A percentile compares a stretch with the other conserved stretches of the same genome.
phyloP scores from a whole-genome alignment of 2,329 filamentous ascomycete genomes.

The Paecilomyces niveus region DNA sequence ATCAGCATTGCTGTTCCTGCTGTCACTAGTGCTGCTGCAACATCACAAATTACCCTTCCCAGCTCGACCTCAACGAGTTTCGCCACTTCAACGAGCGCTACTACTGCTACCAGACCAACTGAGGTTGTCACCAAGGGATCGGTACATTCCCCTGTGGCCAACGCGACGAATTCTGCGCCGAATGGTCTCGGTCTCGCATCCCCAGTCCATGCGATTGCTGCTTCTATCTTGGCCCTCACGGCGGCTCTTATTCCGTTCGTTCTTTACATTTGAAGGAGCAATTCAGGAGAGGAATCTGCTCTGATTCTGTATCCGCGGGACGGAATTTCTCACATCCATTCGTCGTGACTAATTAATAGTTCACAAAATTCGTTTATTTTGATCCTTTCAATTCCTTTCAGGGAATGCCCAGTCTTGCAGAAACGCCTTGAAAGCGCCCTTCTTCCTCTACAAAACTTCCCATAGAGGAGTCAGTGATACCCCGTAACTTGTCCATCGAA shows the following conservation, averaged over 20 bases:
- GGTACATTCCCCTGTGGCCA: background rate
- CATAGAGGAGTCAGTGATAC: background rate
- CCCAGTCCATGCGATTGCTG: background rate
- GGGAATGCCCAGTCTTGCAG: background rate
- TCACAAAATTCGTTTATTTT: background rate
- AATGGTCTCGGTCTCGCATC: background rate
- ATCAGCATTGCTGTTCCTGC: background rate
- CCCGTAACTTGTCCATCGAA: background rate
- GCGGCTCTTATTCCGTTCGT: background rate
- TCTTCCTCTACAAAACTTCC: background rate
- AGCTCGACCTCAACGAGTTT: background rate
- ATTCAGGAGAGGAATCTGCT: background rate
- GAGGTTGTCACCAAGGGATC: background rate
- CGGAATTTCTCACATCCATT: background rate
- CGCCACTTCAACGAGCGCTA: background rate
- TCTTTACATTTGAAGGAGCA: background rate
- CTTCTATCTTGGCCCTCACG: background rate
- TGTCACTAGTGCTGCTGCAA: background rate
- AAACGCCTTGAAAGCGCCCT: background rate
- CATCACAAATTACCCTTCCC: background rate
- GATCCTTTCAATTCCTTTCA: background rate
- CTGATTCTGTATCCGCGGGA: background rate
- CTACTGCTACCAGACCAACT: background rate
- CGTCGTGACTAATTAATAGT: background rate
- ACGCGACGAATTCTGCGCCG: background rate